Evolutionary conservation across 805 yeast genomes (phyloP).

Genomic region (Candida manassasensis): DNA sequence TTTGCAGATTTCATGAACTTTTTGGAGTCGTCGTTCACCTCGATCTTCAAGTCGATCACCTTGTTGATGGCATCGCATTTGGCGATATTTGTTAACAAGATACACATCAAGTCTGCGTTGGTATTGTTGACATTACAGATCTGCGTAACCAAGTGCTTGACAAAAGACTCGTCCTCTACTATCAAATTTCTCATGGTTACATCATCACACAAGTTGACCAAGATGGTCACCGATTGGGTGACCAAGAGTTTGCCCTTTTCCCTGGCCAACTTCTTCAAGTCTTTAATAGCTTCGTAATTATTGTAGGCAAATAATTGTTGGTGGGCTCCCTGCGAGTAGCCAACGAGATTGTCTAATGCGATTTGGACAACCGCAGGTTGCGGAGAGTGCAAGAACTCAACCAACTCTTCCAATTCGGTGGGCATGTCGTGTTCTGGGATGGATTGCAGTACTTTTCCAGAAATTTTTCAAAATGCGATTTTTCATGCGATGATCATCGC

Average conservation of each 20-base stretch:
- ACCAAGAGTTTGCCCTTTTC: slow-evolving; percentile 53
- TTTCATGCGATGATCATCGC: slow-evolving; percentile 2
- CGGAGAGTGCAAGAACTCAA: slow-evolving; percentile 75
- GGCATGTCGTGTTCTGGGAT: slow-evolving; percentile 28
- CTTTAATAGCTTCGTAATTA: slow-evolving; percentile 64
- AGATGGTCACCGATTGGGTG: slow-evolving; percentile 67
- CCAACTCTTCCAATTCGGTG: slow-evolving; percentile 50
- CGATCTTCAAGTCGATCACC: slow-evolving; percentile 39
- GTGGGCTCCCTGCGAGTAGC: slow-evolving; percentile 69
- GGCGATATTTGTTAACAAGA: slow-evolving; percentile 80
- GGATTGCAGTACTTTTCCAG: not conserved
- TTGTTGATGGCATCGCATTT: slow-evolving; percentile 62
- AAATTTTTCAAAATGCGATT: slow-evolving; percentile 1
- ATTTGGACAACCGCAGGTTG: slow-evolving; percentile 76
- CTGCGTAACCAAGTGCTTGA: slow-evolving; percentile 42
- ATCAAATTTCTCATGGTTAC: slow-evolving; percentile 56
- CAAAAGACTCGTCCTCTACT: slow-evolving; percentile 58
- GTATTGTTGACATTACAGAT: slow-evolving; percentile 53
- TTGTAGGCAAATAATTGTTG: slow-evolving; percentile 64
- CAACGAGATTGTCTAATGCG: slow-evolving; percentile 80
- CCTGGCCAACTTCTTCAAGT: slow-evolving; percentile 57
- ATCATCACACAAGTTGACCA: slow-evolving; percentile 81
- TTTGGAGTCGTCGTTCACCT: slow-evolving; percentile 34
- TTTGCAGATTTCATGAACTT: slow-evolving; percentile 49
- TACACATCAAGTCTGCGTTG: slow-evolving; percentile 78